Percentiles rank a stretch among this genome's conserved stretches.
Conservation (phyloP, 2,329 filamentous ascomycete species). For the Sclerotinia nivalis region DNA sequence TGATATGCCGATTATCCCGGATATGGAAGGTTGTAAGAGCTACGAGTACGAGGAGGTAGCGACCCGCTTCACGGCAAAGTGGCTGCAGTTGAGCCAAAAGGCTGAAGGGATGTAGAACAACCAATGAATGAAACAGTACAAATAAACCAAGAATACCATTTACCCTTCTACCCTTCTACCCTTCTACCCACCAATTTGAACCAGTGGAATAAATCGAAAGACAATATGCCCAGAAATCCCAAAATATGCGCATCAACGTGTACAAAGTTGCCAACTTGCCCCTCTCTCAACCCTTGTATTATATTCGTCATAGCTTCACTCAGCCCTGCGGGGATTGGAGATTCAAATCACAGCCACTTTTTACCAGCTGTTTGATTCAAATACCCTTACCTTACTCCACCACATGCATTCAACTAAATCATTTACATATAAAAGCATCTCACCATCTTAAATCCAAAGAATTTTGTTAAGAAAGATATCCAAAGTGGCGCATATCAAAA, state of each 20-base stretch:
- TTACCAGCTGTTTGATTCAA: constrained; percentile 15
- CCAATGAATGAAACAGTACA: neutral
- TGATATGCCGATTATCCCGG: neutral
- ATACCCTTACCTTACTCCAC: constrained; percentile 1
- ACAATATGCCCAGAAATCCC: neutral
- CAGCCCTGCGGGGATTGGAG: constrained; percentile 28
- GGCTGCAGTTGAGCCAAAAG: no score
- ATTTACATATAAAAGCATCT: neutral
- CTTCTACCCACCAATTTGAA: neutral
- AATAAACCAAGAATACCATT: neutral
- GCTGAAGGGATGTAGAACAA: no score
- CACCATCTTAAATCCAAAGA: neutral
- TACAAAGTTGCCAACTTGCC: constrained; percentile 22
- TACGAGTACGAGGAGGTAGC: neutral
- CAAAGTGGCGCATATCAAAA: constrained; percentile 33
- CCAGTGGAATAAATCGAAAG: neutral
- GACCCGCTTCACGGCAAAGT: no score
- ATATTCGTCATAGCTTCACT: constrained; percentile 26
- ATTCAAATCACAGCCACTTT: constrained; percentile 9
- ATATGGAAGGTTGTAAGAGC: neutral
- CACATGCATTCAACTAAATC: no score
- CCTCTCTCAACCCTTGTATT: constrained; percentile 1
- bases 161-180: neutral
- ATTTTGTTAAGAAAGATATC: neutral
- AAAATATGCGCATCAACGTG: constrained; percentile 21